Base-by-base conservation (phyloP, 1,284 basidiomycete species). In the Vanrija sp. region DNA sequence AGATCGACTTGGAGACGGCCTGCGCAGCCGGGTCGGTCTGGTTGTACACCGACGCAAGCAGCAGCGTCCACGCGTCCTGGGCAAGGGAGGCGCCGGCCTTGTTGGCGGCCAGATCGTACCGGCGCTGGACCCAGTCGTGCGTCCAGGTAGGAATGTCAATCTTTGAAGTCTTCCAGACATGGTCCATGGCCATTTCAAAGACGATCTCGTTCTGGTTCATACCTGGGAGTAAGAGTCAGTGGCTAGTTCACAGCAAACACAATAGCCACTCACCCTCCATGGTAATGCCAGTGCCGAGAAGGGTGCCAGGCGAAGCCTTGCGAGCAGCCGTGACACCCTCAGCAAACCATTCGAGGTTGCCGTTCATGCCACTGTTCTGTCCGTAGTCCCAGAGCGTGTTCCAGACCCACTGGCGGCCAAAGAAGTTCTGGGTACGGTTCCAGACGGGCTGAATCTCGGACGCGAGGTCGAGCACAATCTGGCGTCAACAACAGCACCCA, bases 391-490 rank as follows among this genome's bases (percentile, higher is more conserved):
- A 34, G 4, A 80, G 66, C 49, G 79, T 67, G 65, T 79, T 80
- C 79, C 79, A 80, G 26, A 80, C 60, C 79, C 79, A 80, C n/a
- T 68, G 62, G 49, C 78, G 78, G 26, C 79, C 79, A 46, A 70
- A 78, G 65, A 79, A 80, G 3, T 67, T 73, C 47, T 63, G 58
- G 25, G 78, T 72, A 38, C 78, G 72, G 62, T 78, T 69, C 78
- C 79, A 80, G 57, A 78, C 78, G 21, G 79, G 79, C 29, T 71
- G 65, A 0, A 74, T 73, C 62, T 80, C 78, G 46, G 72, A 73
- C 40, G 78, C 80, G 9, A 80, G 66, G 58, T 80, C 78, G n/a
- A 80, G 71, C 42, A 80, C 71, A 58, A 80, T 73, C 80, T 75
- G 50, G 66, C 71, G 52, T 79, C 73, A 34, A 12, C 34, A 12